Evolutionary conservation across 225 moss, liverwort and hornwort species (phyloP).

Genomic region (Pleurozium schreberi): DNA sequence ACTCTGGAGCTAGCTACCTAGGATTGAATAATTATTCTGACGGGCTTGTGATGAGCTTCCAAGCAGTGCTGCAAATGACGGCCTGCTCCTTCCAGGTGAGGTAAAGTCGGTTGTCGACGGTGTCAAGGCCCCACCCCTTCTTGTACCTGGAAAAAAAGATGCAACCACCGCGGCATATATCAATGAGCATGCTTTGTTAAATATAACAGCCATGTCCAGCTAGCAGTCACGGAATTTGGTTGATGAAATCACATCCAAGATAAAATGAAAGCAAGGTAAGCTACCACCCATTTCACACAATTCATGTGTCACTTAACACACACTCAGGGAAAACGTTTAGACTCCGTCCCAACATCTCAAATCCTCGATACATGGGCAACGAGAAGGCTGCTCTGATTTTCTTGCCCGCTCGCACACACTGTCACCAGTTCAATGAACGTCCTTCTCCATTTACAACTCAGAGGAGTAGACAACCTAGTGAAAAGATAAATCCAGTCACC

Average conservation of each 20-base stretch:
- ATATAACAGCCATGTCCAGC: background rate
- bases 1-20: background rate
- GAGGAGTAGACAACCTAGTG: too few relatives aligned
- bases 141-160: conserved; percentile 23
- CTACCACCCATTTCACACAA: background rate
- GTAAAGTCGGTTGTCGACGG: conserved; percentile 22
- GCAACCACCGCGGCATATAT: background rate
- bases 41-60: conserved; percentile 51
- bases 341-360: background rate
- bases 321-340: background rate
- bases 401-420: background rate
- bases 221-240: background rate
- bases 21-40: background rate
- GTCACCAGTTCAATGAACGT: background rate
- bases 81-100: conserved; percentile 53
- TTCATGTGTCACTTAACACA: too few relatives aligned
- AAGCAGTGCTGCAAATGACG: conserved; percentile 47
- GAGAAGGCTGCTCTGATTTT: background rate
- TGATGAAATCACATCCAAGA: background rate
- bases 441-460: background rate
- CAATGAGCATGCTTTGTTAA: too few relatives aligned
- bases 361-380: background rate
- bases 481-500: background rate
- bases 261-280: too few relatives aligned
- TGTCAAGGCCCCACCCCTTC: conserved; percentile 47